Evolutionary conservation across 192 early-diverging fungal genomes (phyloP), one percentile per base, ranked within the genome.

Genomic region (Lobosporangium transversale): DNA sequence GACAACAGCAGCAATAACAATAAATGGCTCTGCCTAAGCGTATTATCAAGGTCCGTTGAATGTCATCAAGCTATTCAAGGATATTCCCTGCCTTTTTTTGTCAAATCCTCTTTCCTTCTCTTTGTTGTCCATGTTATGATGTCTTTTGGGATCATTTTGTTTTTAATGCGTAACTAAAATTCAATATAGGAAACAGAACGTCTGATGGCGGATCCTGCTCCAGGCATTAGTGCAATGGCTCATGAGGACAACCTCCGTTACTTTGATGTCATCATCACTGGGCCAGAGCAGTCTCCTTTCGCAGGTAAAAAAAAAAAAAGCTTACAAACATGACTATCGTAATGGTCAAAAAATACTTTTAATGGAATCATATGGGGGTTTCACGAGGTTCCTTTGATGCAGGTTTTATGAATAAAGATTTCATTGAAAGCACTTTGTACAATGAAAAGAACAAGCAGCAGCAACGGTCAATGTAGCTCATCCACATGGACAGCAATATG

Each of bases 221-320:
- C 97, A 15, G 97, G 95, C 35, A 98, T 99, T 65, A 86, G 81
- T 31, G 97, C 95, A 20, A 86, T 78, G 18, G 91, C 94, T 43
- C 93, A 96, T 58, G 95, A 97, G 36, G 94, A 94, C 69, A 99
- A 98, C 76, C 87, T 99, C 66, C 93, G 97, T 47, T 97, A 99
- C 80, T 99, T 99, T 86, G 91, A 95, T 83, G 97, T 97, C 48
- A 81, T 91, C 45, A 96, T 99, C 68, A 85, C 89, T 24, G 97
- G 97, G 27, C 97, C 97, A 20, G 70, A 80, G 27, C 89, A 92
- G 78, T 97, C 95, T 20, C 96, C 97, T n/a, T 99, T 95, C 81
- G 92, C 95, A 90, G 95, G 95, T 94, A 70, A 63, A n/a, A 11
- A 26, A 27, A 32, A 4, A 33, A 32, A 40, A 20, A 55, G 37